A percentile compares a stretch with the other conserved stretches of the same genome.
Conservation (phyloP, 2,329 filamentous ascomycete species). For the Ophiocordyceps camponoti-saundersi region DNA sequence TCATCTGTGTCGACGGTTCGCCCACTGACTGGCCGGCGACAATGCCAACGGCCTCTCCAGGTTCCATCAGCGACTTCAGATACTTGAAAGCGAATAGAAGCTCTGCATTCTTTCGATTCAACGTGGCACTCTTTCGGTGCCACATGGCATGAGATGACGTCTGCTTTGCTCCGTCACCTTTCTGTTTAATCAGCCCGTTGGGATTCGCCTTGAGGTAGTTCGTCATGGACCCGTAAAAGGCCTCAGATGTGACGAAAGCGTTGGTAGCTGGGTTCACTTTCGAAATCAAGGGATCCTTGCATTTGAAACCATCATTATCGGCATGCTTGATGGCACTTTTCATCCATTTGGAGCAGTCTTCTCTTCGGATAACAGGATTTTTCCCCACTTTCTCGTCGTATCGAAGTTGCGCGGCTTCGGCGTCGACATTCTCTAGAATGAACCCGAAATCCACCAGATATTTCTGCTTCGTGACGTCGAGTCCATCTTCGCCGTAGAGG, state of each 20-base stretch:
- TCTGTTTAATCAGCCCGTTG: conserved; percentile 35
- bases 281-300: conserved; percentile 59
- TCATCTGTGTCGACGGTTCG: conserved; percentile 98
- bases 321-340: conserved; percentile 66
- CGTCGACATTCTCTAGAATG: conserved; percentile 69
- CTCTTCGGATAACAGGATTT: conserved; percentile 31
- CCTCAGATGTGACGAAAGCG: conserved; percentile 78
- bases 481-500: conserved; percentile 87
- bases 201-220: conserved; percentile 68
- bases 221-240: conserved; percentile 55
- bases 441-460: conserved; percentile 86
- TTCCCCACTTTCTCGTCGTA: conserved; percentile 35
- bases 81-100: conserved; percentile 84
- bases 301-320: conserved; percentile 39
- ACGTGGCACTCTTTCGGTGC: conserved; percentile 50
- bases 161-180: conserved; percentile 17
- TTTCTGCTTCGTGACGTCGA: conserved; percentile 87
- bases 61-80: conserved; percentile 77
- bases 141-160: conserved; percentile 20
- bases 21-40: conserved; percentile 93
- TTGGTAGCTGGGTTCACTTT: conserved; percentile 60
- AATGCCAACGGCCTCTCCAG: conserved; percentile 91
- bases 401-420: conserved; percentile 60
- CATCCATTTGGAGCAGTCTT: conserved; percentile 56
- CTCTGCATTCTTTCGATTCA: conserved; percentile 60